Base-by-base conservation (phyloP, 129 eudicot genomes). In the Lactuca saligna region DNA sequence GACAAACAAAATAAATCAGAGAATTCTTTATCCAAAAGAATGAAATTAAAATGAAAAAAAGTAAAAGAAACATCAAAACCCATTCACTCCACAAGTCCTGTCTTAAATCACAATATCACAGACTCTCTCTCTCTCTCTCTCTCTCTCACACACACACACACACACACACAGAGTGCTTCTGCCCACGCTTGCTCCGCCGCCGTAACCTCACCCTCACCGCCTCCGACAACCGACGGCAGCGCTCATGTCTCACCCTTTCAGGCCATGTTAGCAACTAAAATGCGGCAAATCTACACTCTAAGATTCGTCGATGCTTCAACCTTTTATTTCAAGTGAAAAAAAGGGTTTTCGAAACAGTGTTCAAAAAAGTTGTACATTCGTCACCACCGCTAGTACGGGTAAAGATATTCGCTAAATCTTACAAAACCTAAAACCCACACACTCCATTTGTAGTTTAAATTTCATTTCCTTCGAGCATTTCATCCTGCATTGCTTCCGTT, bases 401-500 rank as follows among this genome's bases (percentile, higher is more conserved):
- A 25, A 65, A 69, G 76, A 50, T 48, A 62, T 53, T 37, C 14
- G 37, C 42, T 73, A 63, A 82, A 76, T 80, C 87, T 77, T 68
- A 34, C 76, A 37, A 61, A 61, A 42, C 49, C 46, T 17, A 32
- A 71, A 77, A 71, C 65, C 44, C 69, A 63, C 11, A 63, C 11
- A 56, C 38, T 53, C 29, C 63, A 32, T 73, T 72, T 34, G 41
- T 50, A 35, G 14, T 50, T 38, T 7, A 61, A 61, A 61, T 0
- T 46, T 38, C 31, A 8, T 16, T 8, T 16, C 17, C 8, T 65
- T 13, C 12, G 14, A 65, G n/a, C 71, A 63, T 64, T 66, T 57
- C 29, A 5, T 12, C 20, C 74, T 69, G 74, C 74, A 69, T 69
- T 69, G 73, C 73, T 54, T 54, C 25, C 38, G 1, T 53, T 66